Evolutionary conservation across 164 flowering plant species (phyloP), one percentile per base, ranked within the genome.

Genomic region (Piper betle): DNA sequence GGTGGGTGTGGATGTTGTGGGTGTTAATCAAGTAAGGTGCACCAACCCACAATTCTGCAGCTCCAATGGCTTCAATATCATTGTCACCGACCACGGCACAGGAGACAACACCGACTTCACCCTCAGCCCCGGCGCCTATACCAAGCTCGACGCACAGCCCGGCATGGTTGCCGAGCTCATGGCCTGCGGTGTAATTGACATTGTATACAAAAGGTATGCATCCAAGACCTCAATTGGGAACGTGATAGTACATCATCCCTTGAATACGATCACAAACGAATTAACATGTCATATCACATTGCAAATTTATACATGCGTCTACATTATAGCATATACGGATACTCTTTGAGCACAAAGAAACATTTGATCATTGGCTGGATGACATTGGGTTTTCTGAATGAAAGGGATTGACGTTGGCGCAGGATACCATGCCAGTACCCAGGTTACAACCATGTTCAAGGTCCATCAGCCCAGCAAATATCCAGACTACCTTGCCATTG

Each of bases 21-120:
- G 15, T 89, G 96, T 79, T 92, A 89, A n/a, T 68, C 93, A 83
- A 84, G 93, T 88, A 3, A 75, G 82, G 71, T 92, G 98, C 85
- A 87, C 68, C 43, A 66, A 64, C 4, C 78, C 83, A 10, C 43
- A 70, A 3, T 72, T 76, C 25, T 91, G 98, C 77, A 70, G 55
- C 4, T 76, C 76, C 0, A 75, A 80, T 33, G 96, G 96, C 33
- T 76, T 71, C 70, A 77, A 63, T 40, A 68, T 85, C 4, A 84
- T 85, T 66, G 93, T 77, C 65, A 89, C 96, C 0, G 96, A 89
- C 74, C 76, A 81, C 3, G 98, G 98, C 1, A 83, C 74, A 53
- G 96, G 98, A 12, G 89, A 83, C 77, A 11, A 61, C 54, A 84
- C 96, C 0, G 96, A 92, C 76, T 87, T 92, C 79, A 80, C 89